Percentiles rank a stretch among this genome's conserved stretches.
phyloP scores from a whole-genome alignment of 2,329 filamentous ascomycete species.

The Scopulariopsis brevicaulis region DNA sequence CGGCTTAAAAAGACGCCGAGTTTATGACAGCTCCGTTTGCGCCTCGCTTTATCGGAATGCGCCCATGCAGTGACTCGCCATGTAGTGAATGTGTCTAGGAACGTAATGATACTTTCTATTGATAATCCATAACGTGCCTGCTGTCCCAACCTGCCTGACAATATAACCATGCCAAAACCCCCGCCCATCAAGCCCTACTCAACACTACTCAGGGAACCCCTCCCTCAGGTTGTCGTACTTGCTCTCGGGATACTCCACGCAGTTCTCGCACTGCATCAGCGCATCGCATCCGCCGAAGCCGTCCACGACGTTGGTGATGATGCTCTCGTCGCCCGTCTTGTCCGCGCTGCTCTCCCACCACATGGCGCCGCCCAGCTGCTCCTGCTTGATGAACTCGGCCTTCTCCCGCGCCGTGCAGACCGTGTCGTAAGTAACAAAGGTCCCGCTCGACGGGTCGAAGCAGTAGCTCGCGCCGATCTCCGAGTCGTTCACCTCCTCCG shows the following conservation, averaged over 20 bases:
- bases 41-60: neutral
- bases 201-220: slow-evolving; percentile 30
- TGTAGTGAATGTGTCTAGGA: neutral
- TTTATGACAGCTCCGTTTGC: neutral
- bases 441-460: slow-evolving; percentile 51
- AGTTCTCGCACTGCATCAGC: slow-evolving; percentile 45
- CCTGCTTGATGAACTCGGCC: slow-evolving; percentile 55
- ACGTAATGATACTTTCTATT: neutral
- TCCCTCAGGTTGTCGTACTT: slow-evolving; percentile 61
- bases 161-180: neutral
- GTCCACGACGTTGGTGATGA: slow-evolving; percentile 56
- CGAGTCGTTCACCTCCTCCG: slow-evolving; percentile 52
- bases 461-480: slow-evolving; percentile 63
- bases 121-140: neutral
- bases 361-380: slow-evolving; percentile 78
- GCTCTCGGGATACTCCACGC: slow-evolving; percentile 49
- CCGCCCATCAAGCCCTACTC: neutral
- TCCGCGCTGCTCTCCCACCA: slow-evolving; percentile 93
- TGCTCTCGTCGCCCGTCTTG: slow-evolving; percentile 48
- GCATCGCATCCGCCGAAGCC: slow-evolving; percentile 38
- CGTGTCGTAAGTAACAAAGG: slow-evolving; percentile 73
- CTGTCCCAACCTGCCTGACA: neutral
- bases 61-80: neutral
- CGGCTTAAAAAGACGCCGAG: neutral
- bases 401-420: slow-evolving; percentile 57